phyloP scores from a whole-genome alignment of 2,329 filamentous ascomycete genomes.

The Venturia pyrina region DNA sequence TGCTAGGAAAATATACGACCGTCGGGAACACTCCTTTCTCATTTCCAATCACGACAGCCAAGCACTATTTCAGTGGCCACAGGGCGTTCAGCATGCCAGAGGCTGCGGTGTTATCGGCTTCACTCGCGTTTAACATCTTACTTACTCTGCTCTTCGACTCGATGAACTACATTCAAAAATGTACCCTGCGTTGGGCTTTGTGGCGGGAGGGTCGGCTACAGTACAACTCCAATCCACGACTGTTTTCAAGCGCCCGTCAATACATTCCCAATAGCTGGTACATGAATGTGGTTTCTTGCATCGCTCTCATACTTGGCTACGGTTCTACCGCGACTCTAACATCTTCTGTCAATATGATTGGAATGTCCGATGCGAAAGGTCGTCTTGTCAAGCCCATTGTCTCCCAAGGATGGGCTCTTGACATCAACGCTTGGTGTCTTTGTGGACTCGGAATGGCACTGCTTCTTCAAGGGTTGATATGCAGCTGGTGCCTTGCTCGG shows the following conservation, averaged over 20 bases:
- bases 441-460: slow-evolving; percentile 2
- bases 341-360: background rate
- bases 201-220: background rate
- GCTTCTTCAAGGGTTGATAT: background rate
- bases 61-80: slow-evolving; percentile 7
- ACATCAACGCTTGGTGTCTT: slow-evolving; percentile 7
- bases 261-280: slow-evolving; percentile 1
- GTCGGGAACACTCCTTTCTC: slow-evolving; percentile 1
- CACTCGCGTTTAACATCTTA: background rate
- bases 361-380: background rate
- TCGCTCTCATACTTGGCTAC: slow-evolving; percentile 5
- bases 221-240: slow-evolving; percentile 11
- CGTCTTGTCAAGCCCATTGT: background rate
- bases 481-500: background rate
- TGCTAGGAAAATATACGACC: background rate
- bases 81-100: background rate
- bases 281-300: background rate
- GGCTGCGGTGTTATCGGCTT: background rate
- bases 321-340: background rate
- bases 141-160: slow-evolving; percentile 3
- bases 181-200: slow-evolving; percentile 9
- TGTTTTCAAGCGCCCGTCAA: background rate
- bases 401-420: background rate
- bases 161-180: slow-evolving; percentile 6
- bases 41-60: background rate